Evolutionary conservation across 331 rosid genomes (phyloP).

Genomic region (Rhamnella rubrinervis): DNA sequence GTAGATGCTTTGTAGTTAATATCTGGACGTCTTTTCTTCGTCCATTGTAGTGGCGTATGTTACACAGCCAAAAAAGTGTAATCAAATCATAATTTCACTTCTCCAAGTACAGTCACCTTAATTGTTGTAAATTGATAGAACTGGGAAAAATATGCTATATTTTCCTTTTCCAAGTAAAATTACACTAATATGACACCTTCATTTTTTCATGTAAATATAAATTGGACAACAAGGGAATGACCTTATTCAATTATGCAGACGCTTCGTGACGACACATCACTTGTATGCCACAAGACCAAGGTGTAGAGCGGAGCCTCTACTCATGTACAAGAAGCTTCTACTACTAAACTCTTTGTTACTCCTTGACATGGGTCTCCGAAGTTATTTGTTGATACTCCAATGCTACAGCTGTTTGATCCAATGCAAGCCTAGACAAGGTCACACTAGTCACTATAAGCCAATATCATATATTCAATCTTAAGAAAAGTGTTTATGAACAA

Average conservation of each 20-base stretch:
- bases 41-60: not conserved
- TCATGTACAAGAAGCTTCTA: conserved; percentile 77
- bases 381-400: conserved; percentile 48
- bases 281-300: not conserved
- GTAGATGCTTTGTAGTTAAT: too few species aligned
- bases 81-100: not conserved
- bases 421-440: conserved; percentile 66
- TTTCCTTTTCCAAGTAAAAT: conserved; percentile 11
- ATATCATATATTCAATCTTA: not conserved
- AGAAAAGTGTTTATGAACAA: not conserved
- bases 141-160: not conserved
- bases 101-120: not conserved
- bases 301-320: conserved; percentile 18
- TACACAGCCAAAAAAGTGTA: not conserved
- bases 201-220: not conserved
- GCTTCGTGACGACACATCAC: conserved; percentile 4
- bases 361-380: conserved; percentile 85
- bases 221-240: conserved; percentile 5
- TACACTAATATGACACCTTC: conserved; percentile 12
- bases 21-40: too few species aligned
- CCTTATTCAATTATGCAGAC: conserved; percentile 22
- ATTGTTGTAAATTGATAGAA: not conserved
- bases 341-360: conserved; percentile 78
- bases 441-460: conserved; percentile 15
- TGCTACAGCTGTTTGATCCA: conserved; percentile 75